Percentiles rank a stretch among this genome's conserved stretches.
Conservation (phyloP, 345 rosid species). For the Aquilaria yunnanensis region DNA sequence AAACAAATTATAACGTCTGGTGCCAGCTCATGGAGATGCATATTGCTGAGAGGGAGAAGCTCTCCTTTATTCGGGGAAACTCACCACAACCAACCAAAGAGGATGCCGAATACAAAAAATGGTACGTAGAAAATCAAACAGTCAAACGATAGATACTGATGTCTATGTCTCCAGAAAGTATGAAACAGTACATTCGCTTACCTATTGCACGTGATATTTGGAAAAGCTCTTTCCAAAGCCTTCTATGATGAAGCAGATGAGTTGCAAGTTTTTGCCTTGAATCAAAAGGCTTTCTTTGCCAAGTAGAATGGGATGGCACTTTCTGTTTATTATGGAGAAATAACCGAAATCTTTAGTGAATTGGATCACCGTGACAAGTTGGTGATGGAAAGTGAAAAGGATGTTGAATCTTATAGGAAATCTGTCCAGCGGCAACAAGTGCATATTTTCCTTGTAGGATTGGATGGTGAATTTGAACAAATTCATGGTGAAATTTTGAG, state of each 20-base stretch:
- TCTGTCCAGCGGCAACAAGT: neutral
- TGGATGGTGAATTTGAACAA: too few species aligned
- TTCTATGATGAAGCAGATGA: neutral
- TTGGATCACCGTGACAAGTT: constrained; percentile 6
- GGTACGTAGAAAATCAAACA: neutral
- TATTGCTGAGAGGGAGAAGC: neutral
- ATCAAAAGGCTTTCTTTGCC: too few species aligned
- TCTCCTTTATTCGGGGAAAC: neutral
- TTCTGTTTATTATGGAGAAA: too few species aligned
- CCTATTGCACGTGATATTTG: constrained; percentile 3
- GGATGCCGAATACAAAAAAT: neutral
- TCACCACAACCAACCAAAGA: neutral
- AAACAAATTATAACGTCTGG: neutral
- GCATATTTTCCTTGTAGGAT: too few species aligned
- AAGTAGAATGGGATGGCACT: too few species aligned
- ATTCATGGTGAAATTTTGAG: too few species aligned
- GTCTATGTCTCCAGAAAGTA: neutral
- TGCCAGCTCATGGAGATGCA: constrained; percentile 2
- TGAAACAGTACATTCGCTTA: constrained; percentile 2
- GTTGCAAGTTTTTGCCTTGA: too few species aligned
- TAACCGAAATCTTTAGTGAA: too few species aligned
- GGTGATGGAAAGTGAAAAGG: neutral
- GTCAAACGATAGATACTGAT: neutral
- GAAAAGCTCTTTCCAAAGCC: constrained; percentile 1
- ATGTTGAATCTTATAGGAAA: constrained; percentile 2